A percentile compares a stretch with the other conserved stretches of the same genome.
Evolutionary conservation across 1,284 basidiomycete species (phyloP).

Genomic region (Trametes pubescens): DNA sequence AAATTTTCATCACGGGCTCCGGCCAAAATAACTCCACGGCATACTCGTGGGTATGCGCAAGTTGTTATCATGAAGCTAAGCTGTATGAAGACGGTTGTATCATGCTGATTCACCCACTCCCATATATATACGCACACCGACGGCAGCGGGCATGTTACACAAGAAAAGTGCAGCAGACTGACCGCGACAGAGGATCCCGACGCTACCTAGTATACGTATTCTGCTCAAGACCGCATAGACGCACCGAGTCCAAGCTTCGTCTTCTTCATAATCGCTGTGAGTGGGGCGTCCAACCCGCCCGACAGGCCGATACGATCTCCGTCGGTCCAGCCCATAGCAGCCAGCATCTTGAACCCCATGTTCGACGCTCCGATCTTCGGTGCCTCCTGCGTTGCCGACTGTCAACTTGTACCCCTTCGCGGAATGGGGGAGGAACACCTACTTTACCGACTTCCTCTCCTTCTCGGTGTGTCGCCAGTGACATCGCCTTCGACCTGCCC

Average conservation of each 20-base stretch:
- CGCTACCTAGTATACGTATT: background rate
- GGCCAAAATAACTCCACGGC: too few relatives aligned
- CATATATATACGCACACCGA: too few relatives aligned
- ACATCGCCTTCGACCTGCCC: conserved; percentile 39
- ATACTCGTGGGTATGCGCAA: too few relatives aligned
- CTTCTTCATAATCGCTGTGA: conserved; percentile 78
- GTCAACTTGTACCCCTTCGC: background rate
- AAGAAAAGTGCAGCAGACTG: too few relatives aligned
- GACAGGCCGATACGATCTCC: conserved; percentile 72
- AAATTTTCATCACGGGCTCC: too few relatives aligned
- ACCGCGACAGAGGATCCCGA: too few relatives aligned
- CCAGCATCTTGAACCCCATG: conserved; percentile 79
- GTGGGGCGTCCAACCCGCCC: conserved; percentile 68
- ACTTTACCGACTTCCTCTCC: conserved; percentile 83
- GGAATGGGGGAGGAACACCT: conserved; percentile 29
- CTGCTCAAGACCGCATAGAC: conserved; percentile 30
- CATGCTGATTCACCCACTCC: too few relatives aligned
- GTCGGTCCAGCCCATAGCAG: conserved; percentile 82
- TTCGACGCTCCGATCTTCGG: conserved; percentile 79
- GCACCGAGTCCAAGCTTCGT: conserved; percentile 79
- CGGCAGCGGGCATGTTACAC: too few relatives aligned
- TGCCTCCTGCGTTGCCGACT: conserved; percentile 45
- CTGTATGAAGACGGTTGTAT: too few relatives aligned
- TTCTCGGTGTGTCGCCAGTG: conserved; percentile 61
- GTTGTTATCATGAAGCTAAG: too few relatives aligned